phyloP scores from a whole-genome alignment of 2,329 filamentous ascomycete genomes.

The Paraphaeosphaeria sporulosa region DNA sequence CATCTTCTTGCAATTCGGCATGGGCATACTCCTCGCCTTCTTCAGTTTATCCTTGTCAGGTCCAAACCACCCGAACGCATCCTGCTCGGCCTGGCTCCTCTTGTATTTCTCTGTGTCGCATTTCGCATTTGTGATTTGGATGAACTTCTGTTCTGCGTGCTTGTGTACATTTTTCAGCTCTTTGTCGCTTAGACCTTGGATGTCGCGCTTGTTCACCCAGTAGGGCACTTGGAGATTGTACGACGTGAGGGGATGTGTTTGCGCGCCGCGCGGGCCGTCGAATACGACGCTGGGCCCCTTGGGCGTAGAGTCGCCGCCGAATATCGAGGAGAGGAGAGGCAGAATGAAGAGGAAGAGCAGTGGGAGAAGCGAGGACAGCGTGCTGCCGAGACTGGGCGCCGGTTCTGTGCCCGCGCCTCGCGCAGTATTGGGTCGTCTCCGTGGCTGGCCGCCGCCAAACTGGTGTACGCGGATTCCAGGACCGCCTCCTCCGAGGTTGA shows the following conservation, averaged over 20 bases:
- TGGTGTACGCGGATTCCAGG: constrained; percentile 94
- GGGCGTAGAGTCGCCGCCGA: constrained; percentile 61
- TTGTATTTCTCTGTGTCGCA: constrained; percentile 77
- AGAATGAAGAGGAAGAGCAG: constrained; percentile 85
- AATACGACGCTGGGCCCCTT: constrained; percentile 77
- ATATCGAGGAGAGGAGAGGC: constrained; percentile 80
- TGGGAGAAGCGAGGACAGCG: constrained; percentile 80
- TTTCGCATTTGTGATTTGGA: constrained; percentile 70
- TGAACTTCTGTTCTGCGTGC: constrained; percentile 75
- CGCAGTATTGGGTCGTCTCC: constrained; percentile 72
- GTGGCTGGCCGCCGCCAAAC: constrained; percentile 82
- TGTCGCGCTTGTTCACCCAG: constrained; percentile 81
- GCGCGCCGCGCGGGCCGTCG: constrained; percentile 72
- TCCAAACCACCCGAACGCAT: constrained; percentile 88
- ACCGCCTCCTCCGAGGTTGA: constrained; percentile 91
- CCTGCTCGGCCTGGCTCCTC: constrained; percentile 73
- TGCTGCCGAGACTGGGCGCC: constrained; percentile 58
- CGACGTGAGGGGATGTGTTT: constrained; percentile 77
- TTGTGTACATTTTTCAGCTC: constrained; percentile 80
- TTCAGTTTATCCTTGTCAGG: constrained; percentile 81
- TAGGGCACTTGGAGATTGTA: constrained; percentile 78
- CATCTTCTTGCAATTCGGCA: constrained; percentile 66
- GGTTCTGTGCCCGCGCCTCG: constrained; percentile 61
- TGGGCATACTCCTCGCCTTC: constrained; percentile 68
- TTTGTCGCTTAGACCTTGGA: constrained; percentile 71